Conservation (phyloP, 208 protist genomes). For the Wallacemonas sp. region DNA sequence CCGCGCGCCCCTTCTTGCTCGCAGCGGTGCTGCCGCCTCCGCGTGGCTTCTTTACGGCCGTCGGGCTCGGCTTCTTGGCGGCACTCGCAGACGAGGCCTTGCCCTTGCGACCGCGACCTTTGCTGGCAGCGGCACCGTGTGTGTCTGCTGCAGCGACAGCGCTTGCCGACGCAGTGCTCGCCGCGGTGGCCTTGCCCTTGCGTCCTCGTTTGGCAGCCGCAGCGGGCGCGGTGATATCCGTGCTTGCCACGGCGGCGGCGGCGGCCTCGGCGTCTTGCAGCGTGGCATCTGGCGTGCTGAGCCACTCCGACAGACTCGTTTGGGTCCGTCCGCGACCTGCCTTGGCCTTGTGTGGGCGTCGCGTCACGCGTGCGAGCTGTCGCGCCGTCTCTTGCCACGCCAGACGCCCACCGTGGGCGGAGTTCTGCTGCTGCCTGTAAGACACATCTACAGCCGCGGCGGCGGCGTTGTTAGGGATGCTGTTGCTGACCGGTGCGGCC, state of each 20-base stretch:
- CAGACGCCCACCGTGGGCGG: slow-evolving; percentile 19
- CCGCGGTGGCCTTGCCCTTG: slow-evolving; percentile 9
- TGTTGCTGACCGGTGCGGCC: neutral
- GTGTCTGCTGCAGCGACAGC: neutral
- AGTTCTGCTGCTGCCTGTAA: slow-evolving; percentile 1
- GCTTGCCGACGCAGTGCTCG: too few species aligned
- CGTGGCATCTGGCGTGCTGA: slow-evolving; percentile 54
- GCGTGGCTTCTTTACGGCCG: slow-evolving; percentile 8
- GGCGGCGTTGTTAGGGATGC: neutral
- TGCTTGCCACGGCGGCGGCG: neutral
- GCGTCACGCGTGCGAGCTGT: slow-evolving; percentile 53
- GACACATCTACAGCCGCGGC: neutral
- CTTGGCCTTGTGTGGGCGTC: slow-evolving; percentile 36
- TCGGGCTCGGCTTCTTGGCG: slow-evolving; percentile 2
- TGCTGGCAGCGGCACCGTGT: neutral
- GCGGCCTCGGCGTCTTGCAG: slow-evolving; percentile 13
- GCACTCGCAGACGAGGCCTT: slow-evolving; percentile 18
- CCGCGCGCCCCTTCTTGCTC: slow-evolving; percentile 2
- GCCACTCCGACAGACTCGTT: slow-evolving; percentile 73
- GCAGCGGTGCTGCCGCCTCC: too few species aligned
- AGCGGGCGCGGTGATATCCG: neutral
- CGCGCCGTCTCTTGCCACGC: slow-evolving; percentile 64
- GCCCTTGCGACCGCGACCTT: slow-evolving; percentile 13
- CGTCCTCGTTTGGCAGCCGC: slow-evolving; percentile 11
- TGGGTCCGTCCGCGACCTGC: slow-evolving; percentile 32